Conservation (phyloP, 2,329 filamentous ascomycete genomes). For the Lojkania enalia region DNA sequence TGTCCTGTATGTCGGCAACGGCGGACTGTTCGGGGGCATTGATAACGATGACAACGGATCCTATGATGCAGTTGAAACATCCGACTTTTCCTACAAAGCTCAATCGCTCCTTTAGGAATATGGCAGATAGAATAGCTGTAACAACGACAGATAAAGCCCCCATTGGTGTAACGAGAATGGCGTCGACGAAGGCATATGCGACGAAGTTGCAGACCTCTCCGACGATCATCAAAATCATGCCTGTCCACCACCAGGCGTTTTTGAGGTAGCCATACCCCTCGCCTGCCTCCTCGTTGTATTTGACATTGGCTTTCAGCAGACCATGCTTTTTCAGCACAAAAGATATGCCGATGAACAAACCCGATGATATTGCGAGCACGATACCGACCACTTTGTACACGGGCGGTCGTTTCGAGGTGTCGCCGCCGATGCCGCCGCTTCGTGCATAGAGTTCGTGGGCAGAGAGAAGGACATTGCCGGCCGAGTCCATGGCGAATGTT, state of each 20-base stretch:
- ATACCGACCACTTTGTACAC: constrained; percentile 87
- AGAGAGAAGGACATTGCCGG: constrained; percentile 44
- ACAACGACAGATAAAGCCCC: constrained; percentile 92
- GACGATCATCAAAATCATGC: constrained; percentile 96
- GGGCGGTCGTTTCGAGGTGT: constrained; percentile 50
- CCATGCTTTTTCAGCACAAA: constrained; percentile 97
- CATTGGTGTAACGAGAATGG: constrained; percentile 89
- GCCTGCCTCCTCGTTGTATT: constrained; percentile 93
- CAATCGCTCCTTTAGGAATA: constrained; percentile 92
- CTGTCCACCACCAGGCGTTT: constrained; percentile 91
- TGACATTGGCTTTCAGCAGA: constrained; percentile 86
- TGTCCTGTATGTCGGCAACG: constrained; percentile 84
- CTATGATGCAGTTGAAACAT: constrained; percentile 93
- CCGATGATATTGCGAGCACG: constrained; percentile 80
- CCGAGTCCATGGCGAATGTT: constrained; percentile 48
- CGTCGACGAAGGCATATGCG: constrained; percentile 95
- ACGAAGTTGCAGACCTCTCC: constrained; percentile 97
- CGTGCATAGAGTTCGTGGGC: constrained; percentile 52
- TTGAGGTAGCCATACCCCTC: constrained; percentile 98
- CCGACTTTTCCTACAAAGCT: constrained; percentile 96
- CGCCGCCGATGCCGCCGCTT: constrained; percentile 41
- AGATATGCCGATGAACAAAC: constrained; percentile 88
- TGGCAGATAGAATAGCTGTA: constrained; percentile 85
- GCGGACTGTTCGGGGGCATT: constrained; percentile 88
- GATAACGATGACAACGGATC: constrained; percentile 89